Evolutionary conservation across 2,329 filamentous ascomycete species (phyloP).

Genomic region (Seiridium unicorne): DNA sequence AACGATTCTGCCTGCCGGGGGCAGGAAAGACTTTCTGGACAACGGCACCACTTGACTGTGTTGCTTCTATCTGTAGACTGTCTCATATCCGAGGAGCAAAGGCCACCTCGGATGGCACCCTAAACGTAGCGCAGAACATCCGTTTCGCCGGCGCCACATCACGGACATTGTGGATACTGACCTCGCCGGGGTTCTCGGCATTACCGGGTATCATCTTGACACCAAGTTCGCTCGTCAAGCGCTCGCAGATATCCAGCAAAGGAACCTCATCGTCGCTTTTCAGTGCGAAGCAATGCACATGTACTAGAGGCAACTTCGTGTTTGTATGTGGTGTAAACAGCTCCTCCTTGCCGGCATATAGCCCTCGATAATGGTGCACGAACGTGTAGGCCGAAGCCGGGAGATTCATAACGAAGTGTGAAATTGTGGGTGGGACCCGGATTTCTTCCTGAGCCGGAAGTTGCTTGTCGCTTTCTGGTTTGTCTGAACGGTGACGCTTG

Average conservation of each 20-base stretch:
- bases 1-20: not conserved
- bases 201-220: constrained; percentile 55
- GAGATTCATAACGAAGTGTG: constrained; percentile 98
- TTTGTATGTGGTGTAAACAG: constrained; percentile 62
- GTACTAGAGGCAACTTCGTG: constrained; percentile 72
- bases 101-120: constrained; percentile 78
- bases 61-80: not conserved
- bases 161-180: constrained; percentile 68
- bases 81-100: constrained; percentile 50
- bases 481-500: constrained; percentile 4
- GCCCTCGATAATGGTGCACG: constrained; percentile 69
- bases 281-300: constrained; percentile 91
- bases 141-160: constrained; percentile 91
- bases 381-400: constrained; percentile 88
- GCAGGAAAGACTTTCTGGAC: not conserved
- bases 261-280: constrained; percentile 75
- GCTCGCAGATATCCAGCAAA: constrained; percentile 61
- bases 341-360: constrained; percentile 70
- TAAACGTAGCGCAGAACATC: constrained; percentile 96
- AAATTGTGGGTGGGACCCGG: constrained; percentile 69
- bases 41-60: not conserved
- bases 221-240: constrained; percentile 61
- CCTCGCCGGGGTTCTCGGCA: constrained; percentile 43
- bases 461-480: constrained; percentile 33
- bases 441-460: constrained; percentile 28